Base-by-base conservation (phyloP, 73 alveolate species). In the Paramecium biaurelia region DNA sequence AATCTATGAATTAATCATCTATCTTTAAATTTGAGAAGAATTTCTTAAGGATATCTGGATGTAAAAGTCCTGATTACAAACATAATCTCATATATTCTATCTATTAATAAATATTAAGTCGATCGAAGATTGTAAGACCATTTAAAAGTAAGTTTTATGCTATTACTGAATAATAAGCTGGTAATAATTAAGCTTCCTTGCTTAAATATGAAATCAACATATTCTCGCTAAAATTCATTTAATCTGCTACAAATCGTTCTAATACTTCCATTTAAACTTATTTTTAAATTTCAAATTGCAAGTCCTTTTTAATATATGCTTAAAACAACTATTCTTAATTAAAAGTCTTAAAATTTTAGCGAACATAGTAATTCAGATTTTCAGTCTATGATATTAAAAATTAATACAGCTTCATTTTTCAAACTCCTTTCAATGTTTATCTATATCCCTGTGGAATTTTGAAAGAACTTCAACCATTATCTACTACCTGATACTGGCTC, bases 401-500 rank as follows among this genome's bases (percentile, higher is more conserved):
- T 63, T 1, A 30, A 63, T 63, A 63, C 84, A 30, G 84, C 84
- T 14, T 63, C 84, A 63, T 63, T 63, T 63, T 63, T 63, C 28
- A 63, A 32, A 63, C 84, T 63, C 45, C 84, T 26, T 30, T 63
- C 84, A 63, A 32, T 63, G 9, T 63, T 63, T 12, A 63, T 63
- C 26, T 63, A 34, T 21, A 63, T 30, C 20, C 84, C 84, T 2
- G 84, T 14, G 0, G 84, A 23, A 30, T 26, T 32, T 20, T 26
- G 20, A 32, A 63, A 63, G 84, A 63, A 63, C 26, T 63, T 63
- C 84, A 63, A 9, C 84, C 84, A 63, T 63, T 63, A 30, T 63
- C 8, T 53, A 53, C 32, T 9, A 4, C 68, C 30, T n/a, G 68
- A 18, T 5, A 20, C 68, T 15, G 84, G 15, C 26, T 32, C 84